Evolutionary conservation across 1,284 basidiomycete species (phyloP).

Genomic region (Ceratobasidium theobromae): DNA sequence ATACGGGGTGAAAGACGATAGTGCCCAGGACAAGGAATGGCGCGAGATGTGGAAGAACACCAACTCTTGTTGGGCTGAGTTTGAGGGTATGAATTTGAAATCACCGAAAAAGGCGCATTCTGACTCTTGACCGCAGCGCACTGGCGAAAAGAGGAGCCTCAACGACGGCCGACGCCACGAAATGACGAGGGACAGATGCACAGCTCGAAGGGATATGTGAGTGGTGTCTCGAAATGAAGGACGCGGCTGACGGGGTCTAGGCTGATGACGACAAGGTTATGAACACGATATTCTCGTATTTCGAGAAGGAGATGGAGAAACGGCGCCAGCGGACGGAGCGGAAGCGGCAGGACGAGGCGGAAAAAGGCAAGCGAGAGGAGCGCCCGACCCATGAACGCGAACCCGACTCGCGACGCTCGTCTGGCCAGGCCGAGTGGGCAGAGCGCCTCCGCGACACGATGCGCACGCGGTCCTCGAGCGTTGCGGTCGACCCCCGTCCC

Average conservation of each 20-base stretch:
- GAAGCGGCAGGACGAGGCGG: not conserved
- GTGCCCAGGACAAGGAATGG: constrained; percentile 7
- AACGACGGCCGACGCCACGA: constrained; percentile 7
- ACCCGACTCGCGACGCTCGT: not conserved
- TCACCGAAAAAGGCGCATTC: not conserved
- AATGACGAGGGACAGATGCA: constrained; percentile 27
- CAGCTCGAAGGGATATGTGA: constrained; percentile 8
- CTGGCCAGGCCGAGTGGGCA: not conserved
- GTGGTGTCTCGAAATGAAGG: constrained; percentile 10
- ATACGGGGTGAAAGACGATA: not conserved
- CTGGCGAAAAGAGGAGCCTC: constrained; percentile 17
- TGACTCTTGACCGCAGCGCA: constrained; percentile 4
- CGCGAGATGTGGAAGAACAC: constrained; percentile 24
- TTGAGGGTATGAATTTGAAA: constrained; percentile 31
- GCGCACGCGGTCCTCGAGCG: constrained; percentile 28
- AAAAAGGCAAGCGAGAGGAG: constrained; percentile 4
- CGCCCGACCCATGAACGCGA: not conserved
- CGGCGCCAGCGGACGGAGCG: not conserved
- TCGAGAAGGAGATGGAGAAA: constrained; percentile 26
- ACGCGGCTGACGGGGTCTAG: constrained; percentile 16
- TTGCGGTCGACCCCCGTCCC: constrained; percentile 6
- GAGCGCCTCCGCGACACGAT: not conserved
- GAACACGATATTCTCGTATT: not conserved
- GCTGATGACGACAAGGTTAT: constrained; percentile 28
- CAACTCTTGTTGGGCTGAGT: not conserved